A percentile compares a stretch with the other conserved stretches of the same genome.
Evolutionary conservation across 495 filamentous ascomycete species (phyloP).

Genomic region (Tuber microsphaerosporum): DNA sequence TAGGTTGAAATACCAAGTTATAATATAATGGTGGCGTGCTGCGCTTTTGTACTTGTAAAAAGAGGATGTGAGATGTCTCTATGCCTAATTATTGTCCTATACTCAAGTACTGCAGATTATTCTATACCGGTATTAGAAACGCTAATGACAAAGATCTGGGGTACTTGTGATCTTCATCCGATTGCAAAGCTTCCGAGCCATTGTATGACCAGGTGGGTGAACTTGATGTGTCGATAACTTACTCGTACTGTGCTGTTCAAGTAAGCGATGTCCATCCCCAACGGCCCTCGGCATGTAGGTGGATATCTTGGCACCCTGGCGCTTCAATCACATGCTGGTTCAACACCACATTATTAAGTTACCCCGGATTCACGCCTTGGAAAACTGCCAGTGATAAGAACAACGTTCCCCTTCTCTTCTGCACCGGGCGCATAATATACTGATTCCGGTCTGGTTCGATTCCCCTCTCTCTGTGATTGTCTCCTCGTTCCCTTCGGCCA

Average conservation of each 20-base stretch:
- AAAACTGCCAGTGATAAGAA: conserved; percentile 2
- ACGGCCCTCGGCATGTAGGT: conserved; percentile 13
- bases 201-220: conserved; percentile 10
- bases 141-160: not conserved
- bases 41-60: not conserved
- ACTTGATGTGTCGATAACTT: conserved; percentile 1
- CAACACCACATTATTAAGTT: conserved; percentile 13
- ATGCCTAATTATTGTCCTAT: not conserved
- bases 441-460: not conserved
- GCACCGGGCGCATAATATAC: not conserved
- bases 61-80: not conserved
- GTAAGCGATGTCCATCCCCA: conserved; percentile 15
- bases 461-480: not conserved
- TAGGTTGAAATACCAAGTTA: not conserved
- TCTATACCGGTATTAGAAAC: not conserved
- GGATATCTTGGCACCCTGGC: conserved; percentile 9
- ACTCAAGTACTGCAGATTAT: not conserved
- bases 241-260: no score
- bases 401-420: not conserved
- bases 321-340: conserved; percentile 22
- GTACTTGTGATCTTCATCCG: not conserved
- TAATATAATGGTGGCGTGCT: not conserved
- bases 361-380: conserved; percentile 28
- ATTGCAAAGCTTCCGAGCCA: not conserved
- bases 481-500: not conserved